Percentiles rank a stretch among this genome's conserved stretches.
Conservation (phyloP, 1,284 basidiomycete genomes). For the Leccinum pachyderme region DNA sequence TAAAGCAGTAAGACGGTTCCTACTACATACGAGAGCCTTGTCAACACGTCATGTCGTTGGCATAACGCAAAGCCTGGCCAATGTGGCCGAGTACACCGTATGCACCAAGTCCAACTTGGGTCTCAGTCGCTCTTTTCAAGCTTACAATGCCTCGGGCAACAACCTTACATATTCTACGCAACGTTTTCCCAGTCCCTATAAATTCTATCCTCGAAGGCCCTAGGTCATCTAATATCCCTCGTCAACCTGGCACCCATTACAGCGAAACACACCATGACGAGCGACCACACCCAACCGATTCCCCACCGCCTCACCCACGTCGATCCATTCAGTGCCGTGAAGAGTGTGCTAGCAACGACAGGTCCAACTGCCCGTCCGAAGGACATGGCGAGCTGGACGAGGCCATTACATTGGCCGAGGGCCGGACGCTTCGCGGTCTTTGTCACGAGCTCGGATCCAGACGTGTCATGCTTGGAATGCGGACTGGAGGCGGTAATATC, state of each 20-base stretch:
- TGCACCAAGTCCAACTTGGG: background rate
- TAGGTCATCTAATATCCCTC: conserved; percentile 5
- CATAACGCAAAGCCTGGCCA: background rate
- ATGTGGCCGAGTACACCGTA: background rate
- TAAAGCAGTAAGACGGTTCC: background rate
- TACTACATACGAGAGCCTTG: background rate
- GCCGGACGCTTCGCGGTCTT: background rate
- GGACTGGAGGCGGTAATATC: background rate
- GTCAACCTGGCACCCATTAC: conserved; percentile 5
- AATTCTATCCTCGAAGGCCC: background rate
- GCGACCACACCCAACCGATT: conserved; percentile 8
- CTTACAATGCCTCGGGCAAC: background rate
- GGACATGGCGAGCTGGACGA: conserved; percentile 17
- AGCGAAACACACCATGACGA: conserved; percentile 9
- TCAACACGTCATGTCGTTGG: background rate
- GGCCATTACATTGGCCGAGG: conserved; percentile 13
- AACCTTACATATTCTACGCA: background rate
- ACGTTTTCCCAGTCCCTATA: background rate
- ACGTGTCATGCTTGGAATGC: background rate
- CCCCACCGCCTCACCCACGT: conserved; percentile 10
- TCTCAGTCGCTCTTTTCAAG: background rate
- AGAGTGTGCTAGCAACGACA: conserved; percentile 12
- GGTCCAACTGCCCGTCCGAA: conserved; percentile 13
- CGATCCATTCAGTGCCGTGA: conserved; percentile 10
- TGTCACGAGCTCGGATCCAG: too few species aligned